Evolutionary conservation across 176 grass and related monocot genomes (phyloP), one percentile per base, ranked within the genome.

Genomic region (Ampelocalamus luodianensis): DNA sequence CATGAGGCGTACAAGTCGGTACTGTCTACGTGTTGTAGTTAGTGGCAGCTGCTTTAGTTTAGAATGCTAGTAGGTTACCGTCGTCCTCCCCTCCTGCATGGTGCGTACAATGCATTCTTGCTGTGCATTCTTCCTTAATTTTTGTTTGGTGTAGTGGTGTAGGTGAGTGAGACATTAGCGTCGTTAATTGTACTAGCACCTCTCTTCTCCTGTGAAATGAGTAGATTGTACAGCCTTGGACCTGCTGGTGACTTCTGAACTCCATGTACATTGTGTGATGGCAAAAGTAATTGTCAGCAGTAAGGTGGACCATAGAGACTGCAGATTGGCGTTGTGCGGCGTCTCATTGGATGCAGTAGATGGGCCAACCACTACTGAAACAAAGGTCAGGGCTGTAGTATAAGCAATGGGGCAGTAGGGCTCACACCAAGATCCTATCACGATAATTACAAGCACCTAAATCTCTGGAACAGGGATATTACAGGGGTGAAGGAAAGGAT

Each of bases 191-290:
- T 73, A 60, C 63, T 22, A 15, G 29, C n/a, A 82, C 68, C 13
- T 76, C 22, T 62, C 65, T 59, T 45, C 37, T 61, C 76, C 18
- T 73, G 76, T 65, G 29, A 27, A 73, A 86, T 16, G 10, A 5
- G 23, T 68, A 81, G 77, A 76, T 49, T 86, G 71, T 82, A 60
- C 65, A 85, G 62, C n/a, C 49, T 71, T 71, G 16, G 54, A 84
- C 44, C 46, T 66, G 32, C 43, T 58, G 61, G n/a, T 80, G 60
- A 59, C 64, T 51, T 51, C 29, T 67, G 42, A 43, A 43, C 9
- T 43, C 42, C 42, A 26, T 45, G 37, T 26, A 55, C 68, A 79
- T 48, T 12, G 16, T 79, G 42, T 6, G 39, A 64, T 64, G 23
- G 56, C 74, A 80, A 80, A 85, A 54, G 37, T 74, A 64, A 15